These are phyloP conservation scores for Dichomitus squalens DNA, from an alignment of 1,284 basidiomycete species.

Conservation along the genomic window DNA sequence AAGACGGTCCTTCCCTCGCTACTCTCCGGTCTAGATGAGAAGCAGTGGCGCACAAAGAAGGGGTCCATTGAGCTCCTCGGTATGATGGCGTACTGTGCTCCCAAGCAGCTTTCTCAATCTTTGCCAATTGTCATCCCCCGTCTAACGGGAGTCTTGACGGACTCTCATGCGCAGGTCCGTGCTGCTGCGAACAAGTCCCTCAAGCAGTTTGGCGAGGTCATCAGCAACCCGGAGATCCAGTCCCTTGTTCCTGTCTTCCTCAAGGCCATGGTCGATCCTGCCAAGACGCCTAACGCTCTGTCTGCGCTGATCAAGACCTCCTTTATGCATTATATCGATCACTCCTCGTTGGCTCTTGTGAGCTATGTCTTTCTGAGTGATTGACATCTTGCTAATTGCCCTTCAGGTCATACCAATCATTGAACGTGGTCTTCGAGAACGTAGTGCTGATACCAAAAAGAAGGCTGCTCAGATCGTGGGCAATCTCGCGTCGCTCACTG, in stretches of 20 bases:
- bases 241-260: conserved; percentile 89
- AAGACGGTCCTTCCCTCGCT: conserved; percentile 94
- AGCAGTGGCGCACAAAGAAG: conserved; percentile 99
- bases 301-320: conserved; percentile 88
- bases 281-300: conserved; percentile 87
- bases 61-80: conserved; percentile 97
- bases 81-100: conserved; percentile 99
- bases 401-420: conserved; percentile 91
- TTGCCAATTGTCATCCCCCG: conserved; percentile 97
- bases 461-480: conserved; percentile 98
- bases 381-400: conserved; percentile 14
- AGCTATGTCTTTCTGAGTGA: conserved; percentile 25
- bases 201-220: conserved; percentile 97
- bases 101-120: conserved; percentile 92
- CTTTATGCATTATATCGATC: conserved; percentile 98
- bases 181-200: conserved; percentile 92
- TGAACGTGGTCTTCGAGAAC: conserved; percentile 90
- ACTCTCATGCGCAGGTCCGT: conserved; percentile 97
- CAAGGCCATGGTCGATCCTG: conserved; percentile 96
- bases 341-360: conserved; percentile 95
- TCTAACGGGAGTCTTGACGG: conserved; percentile 92
- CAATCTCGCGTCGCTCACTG: conserved; percentile 93
- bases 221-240: conserved; percentile 94
- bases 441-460: conserved; percentile 92
- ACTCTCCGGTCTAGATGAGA: conserved; percentile 92